Conservation (phyloP, 257 asterid species). For the Datura wrightii region DNA sequence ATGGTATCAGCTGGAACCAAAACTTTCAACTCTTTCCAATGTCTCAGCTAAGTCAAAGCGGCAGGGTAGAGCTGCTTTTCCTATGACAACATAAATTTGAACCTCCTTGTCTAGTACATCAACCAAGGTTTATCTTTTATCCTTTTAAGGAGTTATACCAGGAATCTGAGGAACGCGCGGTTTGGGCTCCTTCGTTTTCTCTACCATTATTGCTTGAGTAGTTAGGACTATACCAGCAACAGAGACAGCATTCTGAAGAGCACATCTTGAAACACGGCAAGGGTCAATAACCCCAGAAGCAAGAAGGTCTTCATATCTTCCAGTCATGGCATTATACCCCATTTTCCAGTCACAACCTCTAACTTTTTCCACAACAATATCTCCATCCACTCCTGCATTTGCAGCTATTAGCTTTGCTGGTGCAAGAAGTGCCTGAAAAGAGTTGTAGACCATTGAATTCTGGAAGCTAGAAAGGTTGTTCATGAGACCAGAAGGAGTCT, state of each 20-base stretch:
- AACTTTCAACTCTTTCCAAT: neutral
- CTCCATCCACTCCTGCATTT: constrained; percentile 92
- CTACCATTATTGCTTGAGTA: constrained; percentile 87
- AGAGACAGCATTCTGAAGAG: constrained; percentile 89
- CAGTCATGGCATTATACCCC: constrained; percentile 87
- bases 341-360: constrained; percentile 53
- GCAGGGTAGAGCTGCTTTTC: neutral
- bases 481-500: constrained; percentile 17
- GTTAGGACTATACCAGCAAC: constrained; percentile 86
- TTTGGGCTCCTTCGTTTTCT: constrained; percentile 67
- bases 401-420: constrained; percentile 87
- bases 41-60: neutral
- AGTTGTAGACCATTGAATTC: neutral
- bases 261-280: constrained; percentile 74
- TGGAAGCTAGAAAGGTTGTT: constrained; percentile 9
- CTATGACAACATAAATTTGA: neutral
- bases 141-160: constrained; percentile 68
- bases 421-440: constrained; percentile 92
- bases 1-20: neutral
- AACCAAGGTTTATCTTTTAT: neutral
- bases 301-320: constrained; percentile 77
- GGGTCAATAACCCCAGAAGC: constrained; percentile 90
- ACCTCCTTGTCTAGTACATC: neutral
- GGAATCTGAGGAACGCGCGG: constrained; percentile 75
- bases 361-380: constrained; percentile 68